Evolutionary conservation across 1,284 basidiomycete species (phyloP).

Genomic region (Apiotrichum laibachii): DNA sequence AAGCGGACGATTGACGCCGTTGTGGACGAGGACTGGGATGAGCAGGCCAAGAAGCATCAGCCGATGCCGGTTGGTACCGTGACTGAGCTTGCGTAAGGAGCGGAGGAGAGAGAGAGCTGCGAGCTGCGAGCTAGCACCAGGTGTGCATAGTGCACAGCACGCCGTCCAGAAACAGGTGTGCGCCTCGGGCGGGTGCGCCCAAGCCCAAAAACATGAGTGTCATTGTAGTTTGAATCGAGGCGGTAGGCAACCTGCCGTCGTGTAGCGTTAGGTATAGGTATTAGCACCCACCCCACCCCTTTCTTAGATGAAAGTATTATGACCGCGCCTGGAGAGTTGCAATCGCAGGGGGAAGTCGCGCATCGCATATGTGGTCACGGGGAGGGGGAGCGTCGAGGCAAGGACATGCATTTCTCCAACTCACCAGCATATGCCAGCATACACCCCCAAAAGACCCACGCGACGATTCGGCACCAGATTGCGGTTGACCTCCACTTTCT

Average conservation of each 20-base stretch:
- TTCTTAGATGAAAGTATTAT: constrained; percentile 3
- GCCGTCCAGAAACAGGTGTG: not conserved
- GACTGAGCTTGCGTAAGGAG: constrained; percentile 13
- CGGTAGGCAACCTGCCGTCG: not conserved
- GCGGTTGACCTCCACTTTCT: no score
- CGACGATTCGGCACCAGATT: no score
- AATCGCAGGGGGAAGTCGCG: no score
- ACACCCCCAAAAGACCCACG: no score
- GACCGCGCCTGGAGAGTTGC: not conserved
- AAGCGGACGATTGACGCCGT: constrained; percentile 41
- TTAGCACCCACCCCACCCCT: not conserved
- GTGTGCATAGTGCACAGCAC: not conserved
- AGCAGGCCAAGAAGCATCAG: constrained; percentile 17
- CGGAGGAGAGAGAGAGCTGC: not conserved
- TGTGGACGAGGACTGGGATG: constrained; percentile 32
- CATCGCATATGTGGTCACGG: no score
- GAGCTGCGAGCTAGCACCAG: not conserved
- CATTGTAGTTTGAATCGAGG: constrained; percentile 2
- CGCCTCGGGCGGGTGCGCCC: not conserved
- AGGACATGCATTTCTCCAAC: no score
- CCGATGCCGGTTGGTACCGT: constrained; percentile 6
- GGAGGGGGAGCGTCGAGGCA: no score
- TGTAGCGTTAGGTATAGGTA: constrained; percentile 5
- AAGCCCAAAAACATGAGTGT: not conserved
- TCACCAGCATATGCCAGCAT: no score